phyloP scores from a whole-genome alignment of 768 basidiomycete genomes.

The Naganishia antarctica region DNA sequence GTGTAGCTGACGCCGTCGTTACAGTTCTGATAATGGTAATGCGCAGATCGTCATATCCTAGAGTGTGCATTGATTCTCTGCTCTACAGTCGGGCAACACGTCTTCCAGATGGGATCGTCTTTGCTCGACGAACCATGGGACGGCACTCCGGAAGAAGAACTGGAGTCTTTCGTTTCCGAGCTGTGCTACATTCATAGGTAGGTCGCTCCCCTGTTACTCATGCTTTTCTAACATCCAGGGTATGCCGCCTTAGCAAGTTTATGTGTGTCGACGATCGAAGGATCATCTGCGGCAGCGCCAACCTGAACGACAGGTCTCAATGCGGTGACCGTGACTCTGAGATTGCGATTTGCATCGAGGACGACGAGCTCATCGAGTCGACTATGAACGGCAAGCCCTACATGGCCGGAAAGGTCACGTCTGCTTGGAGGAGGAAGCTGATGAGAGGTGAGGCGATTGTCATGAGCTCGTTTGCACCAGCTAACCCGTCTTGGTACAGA shows the following conservation, averaged over 20 bases:
- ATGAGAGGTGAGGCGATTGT: constrained; percentile 61
- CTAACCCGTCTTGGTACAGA: constrained; percentile 27
- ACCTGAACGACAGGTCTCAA: constrained; percentile 52
- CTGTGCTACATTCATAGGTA: constrained; percentile 37
- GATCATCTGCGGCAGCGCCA: constrained; percentile 92
- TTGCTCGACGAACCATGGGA: constrained; percentile 77
- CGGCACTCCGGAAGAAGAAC: constrained; percentile 76
- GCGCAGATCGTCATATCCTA: background rate
- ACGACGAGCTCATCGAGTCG: constrained; percentile 67
- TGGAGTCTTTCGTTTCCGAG: constrained; percentile 61
- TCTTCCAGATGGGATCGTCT: constrained; percentile 60
- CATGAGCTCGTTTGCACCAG: constrained; percentile 28
- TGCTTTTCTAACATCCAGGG: constrained; percentile 50
- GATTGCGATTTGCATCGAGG: constrained; percentile 87
- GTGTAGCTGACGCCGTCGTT: background rate
- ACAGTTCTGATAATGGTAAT: constrained; percentile 40
- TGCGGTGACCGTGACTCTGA: constrained; percentile 87
- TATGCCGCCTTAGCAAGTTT: constrained; percentile 51
- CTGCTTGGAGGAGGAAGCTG: constrained; percentile 73
- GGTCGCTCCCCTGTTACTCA: constrained; percentile 60
- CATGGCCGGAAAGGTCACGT: constrained; percentile 71
- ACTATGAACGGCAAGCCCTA: constrained; percentile 72
- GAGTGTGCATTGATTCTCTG: background rate
- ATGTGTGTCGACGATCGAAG: constrained; percentile 92
- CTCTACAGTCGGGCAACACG: constrained; percentile 66